Evolutionary conservation across 768 basidiomycete species (phyloP).

Genomic region (Podaxis pistillaris): DNA sequence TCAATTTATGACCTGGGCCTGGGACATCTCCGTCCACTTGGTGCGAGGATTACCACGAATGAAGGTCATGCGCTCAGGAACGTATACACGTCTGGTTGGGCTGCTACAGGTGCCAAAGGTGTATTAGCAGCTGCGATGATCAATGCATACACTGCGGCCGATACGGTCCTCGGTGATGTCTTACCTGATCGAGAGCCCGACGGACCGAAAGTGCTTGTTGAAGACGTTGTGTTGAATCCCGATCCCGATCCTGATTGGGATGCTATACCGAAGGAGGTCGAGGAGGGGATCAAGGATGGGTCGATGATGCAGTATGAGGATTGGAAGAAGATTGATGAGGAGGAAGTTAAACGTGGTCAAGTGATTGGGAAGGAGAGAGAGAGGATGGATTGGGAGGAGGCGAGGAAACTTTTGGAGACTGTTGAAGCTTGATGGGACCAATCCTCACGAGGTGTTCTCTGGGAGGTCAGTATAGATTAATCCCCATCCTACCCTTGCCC

Average conservation of each 20-base stretch:
- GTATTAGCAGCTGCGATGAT: slow-evolving; percentile 94
- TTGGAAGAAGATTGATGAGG: slow-evolving; percentile 74
- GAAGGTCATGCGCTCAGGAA: slow-evolving; percentile 41
- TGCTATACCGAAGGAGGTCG: slow-evolving; percentile 46
- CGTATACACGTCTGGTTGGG: slow-evolving; percentile 93
- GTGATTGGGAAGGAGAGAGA: slow-evolving; percentile 68
- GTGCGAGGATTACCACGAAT: slow-evolving; percentile 47
- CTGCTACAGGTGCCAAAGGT: slow-evolving; percentile 85
- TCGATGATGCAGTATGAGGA: slow-evolving; percentile 61
- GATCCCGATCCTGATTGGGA: slow-evolving; percentile 36
- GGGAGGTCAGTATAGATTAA: too few relatives aligned
- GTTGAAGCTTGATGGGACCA: background rate
- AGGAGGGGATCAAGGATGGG: slow-evolving; percentile 36
- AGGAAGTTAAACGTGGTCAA: slow-evolving; percentile 64
- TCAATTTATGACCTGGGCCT: slow-evolving; percentile 59
- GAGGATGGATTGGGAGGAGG: slow-evolving; percentile 71
- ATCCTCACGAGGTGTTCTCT: too few relatives aligned
- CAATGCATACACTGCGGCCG: slow-evolving; percentile 80
- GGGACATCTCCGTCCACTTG: slow-evolving; percentile 52
- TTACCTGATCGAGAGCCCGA: slow-evolving; percentile 12
- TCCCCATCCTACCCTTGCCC: too few relatives aligned
- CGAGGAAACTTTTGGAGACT: slow-evolving; percentile 25
- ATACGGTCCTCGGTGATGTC: slow-evolving; percentile 64
- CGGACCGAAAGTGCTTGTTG: slow-evolving; percentile 11
- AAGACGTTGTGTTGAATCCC: slow-evolving; percentile 26